phyloP scores from a whole-genome alignment of 257 asterid genomes.

The Petunia axillaris region DNA sequence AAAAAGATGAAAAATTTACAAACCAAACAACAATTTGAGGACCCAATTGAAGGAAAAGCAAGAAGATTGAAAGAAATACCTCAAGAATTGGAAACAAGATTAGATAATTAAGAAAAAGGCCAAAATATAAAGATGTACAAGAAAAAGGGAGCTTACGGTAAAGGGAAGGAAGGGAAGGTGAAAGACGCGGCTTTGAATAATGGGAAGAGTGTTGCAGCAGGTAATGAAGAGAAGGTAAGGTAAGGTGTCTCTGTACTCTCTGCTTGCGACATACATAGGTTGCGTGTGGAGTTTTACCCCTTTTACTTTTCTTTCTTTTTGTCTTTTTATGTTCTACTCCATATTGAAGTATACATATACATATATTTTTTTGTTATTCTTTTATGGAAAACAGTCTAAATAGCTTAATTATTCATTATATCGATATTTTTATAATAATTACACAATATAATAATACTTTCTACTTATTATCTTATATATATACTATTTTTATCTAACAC shows the following conservation, averaged over 20 bases:
- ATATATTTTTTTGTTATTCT: too few species aligned
- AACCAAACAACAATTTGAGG: background rate
- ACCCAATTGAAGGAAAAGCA: background rate
- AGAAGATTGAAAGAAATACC: conserved; percentile 2
- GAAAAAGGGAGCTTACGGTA: conserved; percentile 37
- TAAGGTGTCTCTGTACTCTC: background rate
- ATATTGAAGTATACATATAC: too few species aligned
- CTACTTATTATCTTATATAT: too few species aligned
- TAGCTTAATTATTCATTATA: too few species aligned
- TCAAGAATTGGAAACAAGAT: background rate
- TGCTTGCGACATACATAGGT: conserved; percentile 25
- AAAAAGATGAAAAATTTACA: background rate
- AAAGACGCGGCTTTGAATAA: conserved; percentile 48
- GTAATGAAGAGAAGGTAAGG: background rate
- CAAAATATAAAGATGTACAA: background rate
- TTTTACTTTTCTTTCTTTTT: too few species aligned
- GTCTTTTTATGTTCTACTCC: too few species aligned
- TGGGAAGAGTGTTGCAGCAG: conserved; percentile 52
- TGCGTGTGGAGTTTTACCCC: background rate
- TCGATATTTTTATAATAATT: too few species aligned
- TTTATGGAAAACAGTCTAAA: too few species aligned
- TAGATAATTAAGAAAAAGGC: too few species aligned
- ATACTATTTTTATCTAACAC: too few species aligned
- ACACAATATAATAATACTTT: too few species aligned
- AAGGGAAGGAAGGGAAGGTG: conserved; percentile 28